These are phyloP conservation scores for Colletotrichum lindemuthianum DNA, from an alignment of 2,329 filamentous ascomycete species.

Conservation along the genomic window DNA sequence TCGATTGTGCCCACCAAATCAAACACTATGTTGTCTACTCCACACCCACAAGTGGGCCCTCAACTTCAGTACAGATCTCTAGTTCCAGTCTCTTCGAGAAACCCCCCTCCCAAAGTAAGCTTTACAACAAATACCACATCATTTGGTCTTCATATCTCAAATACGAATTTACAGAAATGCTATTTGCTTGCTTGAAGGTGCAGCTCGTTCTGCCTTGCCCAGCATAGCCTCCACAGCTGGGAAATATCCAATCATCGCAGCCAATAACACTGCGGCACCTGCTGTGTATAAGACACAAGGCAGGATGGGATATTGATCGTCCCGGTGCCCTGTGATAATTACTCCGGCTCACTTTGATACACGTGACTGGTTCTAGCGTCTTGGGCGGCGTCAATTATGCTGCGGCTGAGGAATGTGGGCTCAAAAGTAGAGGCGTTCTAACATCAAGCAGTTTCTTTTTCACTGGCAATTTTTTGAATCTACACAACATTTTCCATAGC, in stretches of 20 bases:
- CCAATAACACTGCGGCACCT: constrained; percentile 17
- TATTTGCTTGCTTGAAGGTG: too few relatives aligned
- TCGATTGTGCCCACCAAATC: not conserved
- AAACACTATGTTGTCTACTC: too few relatives aligned
- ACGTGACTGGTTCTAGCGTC: constrained; percentile 20
- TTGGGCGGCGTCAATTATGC: constrained; percentile 10
- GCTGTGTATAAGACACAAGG: constrained; percentile 17
- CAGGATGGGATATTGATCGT: constrained; percentile 46
- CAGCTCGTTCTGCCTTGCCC: not conserved
- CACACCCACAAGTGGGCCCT: too few relatives aligned
- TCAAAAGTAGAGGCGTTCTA: too few relatives aligned
- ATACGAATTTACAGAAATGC: too few relatives aligned
- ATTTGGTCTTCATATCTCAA: too few relatives aligned
- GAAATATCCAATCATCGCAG: not conserved
- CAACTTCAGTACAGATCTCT: too few relatives aligned
- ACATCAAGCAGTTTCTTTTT: too few relatives aligned
- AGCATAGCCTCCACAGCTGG: constrained; percentile 20
- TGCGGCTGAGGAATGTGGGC: not conserved
- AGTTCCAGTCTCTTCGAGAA: too few relatives aligned
- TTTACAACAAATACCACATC: too few relatives aligned
- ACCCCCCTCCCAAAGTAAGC: too few relatives aligned
- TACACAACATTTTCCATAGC: not conserved
- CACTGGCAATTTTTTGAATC: too few relatives aligned
- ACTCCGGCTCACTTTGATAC: constrained; percentile 1
- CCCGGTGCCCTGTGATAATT: constrained; percentile 41